Evolutionary conservation across 208 protist genomes (phyloP).

Genomic region (Leishmania major): DNA sequence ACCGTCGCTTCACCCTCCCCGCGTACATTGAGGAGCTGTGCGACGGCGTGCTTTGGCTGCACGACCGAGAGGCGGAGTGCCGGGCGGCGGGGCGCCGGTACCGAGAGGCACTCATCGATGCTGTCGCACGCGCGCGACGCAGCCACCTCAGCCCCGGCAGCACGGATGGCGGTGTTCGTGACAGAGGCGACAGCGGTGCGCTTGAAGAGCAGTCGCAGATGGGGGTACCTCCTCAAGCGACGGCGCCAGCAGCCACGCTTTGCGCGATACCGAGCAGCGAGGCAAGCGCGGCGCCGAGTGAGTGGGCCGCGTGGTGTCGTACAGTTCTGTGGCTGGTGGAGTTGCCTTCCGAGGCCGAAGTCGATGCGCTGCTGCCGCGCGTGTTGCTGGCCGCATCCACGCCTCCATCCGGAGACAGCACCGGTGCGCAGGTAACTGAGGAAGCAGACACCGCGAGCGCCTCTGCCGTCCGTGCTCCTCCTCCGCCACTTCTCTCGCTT

Average conservation of each 20-base stretch:
- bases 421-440: neutral
- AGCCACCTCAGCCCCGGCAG: neutral
- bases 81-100: slow-evolving; percentile 47
- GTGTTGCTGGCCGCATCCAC: slow-evolving; percentile 3
- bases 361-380: slow-evolving; percentile 18
- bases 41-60: slow-evolving; percentile 58
- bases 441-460: neutral
- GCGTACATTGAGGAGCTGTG: slow-evolving; percentile 81
- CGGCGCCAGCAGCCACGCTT: neutral
- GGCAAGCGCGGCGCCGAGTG: neutral
- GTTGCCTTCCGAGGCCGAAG: slow-evolving; percentile 11
- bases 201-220: neutral
- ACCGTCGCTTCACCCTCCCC: slow-evolving; percentile 49
- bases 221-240: neutral
- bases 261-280: neutral
- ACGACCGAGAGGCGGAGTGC: slow-evolving; percentile 79
- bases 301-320: slow-evolving; percentile 18
- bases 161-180: neutral
- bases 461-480: slow-evolving; percentile 1
- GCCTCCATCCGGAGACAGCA: neutral
- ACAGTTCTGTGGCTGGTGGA: slow-evolving; percentile 26
- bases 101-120: slow-evolving; percentile 35
- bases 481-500: slow-evolving; percentile 43
- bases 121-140: neutral
- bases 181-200: neutral